Evolutionary conservation across 2,329 filamentous ascomycete species (phyloP).

Genomic region (Fusarium sp.): DNA sequence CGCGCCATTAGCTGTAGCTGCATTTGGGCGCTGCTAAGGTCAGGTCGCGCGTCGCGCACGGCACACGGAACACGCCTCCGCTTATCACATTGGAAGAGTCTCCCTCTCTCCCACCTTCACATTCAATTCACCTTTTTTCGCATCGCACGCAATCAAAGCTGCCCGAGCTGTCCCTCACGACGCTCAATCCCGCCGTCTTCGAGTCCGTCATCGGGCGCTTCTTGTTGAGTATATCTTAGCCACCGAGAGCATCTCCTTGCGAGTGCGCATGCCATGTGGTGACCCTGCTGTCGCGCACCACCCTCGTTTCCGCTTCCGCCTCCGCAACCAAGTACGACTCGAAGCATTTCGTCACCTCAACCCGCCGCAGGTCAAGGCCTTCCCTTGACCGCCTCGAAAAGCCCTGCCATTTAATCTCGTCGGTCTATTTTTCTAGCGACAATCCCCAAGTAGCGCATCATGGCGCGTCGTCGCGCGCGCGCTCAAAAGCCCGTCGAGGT

Average conservation of each 20-base stretch:
- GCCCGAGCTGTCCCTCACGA: slow-evolving; percentile 11
- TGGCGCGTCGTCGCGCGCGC: slow-evolving; percentile 53
- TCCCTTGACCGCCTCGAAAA: background rate
- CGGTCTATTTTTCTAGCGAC: background rate
- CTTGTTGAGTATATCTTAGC: slow-evolving; percentile 1
- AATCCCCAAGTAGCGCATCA: slow-evolving; percentile 41
- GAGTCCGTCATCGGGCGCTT: slow-evolving; percentile 11
- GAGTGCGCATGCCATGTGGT: slow-evolving; percentile 40
- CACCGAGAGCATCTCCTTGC: slow-evolving; percentile 2
- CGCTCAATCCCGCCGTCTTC: slow-evolving; percentile 14
- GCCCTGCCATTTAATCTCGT: background rate
- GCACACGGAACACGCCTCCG: slow-evolving; percentile 37
- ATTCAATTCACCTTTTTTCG: slow-evolving; percentile 10
- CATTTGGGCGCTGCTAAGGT: slow-evolving; percentile 20
- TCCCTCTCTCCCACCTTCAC: slow-evolving; percentile 32
- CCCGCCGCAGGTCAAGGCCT: slow-evolving; percentile 10
- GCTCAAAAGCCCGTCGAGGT: slow-evolving; percentile 46
- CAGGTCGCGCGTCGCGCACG: slow-evolving; percentile 36
- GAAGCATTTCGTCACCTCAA: slow-evolving; percentile 25
- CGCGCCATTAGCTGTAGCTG: slow-evolving; percentile 10
- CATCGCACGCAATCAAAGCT: slow-evolving; percentile 7
- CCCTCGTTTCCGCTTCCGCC: slow-evolving; percentile 7
- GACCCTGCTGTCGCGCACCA: slow-evolving; percentile 34
- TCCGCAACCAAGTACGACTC: slow-evolving; percentile 21
- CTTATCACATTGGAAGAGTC: slow-evolving; percentile 32